Base-by-base conservation (phyloP, 257 asterid genomes). In the Solanum ossicruentum region DNA sequence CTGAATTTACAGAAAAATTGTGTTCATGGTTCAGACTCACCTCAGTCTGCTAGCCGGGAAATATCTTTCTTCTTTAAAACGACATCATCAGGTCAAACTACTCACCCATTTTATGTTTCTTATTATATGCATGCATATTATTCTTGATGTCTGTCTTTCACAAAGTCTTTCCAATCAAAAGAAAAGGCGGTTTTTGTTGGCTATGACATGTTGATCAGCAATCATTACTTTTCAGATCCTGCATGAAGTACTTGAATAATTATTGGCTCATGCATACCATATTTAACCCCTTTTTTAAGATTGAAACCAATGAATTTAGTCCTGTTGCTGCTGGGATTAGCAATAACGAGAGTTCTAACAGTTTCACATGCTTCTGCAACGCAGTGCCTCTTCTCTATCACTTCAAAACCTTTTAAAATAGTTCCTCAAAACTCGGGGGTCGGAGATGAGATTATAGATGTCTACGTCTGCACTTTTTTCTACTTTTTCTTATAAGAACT, bases 1-100 rank as follows among this genome's bases (percentile, higher is more conserved):
- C 47, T 91, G 82, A 88, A 90, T 92, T 82, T 81, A 63, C 88
- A 91, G 85, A 89, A 90, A 84, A 95, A 95, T 88, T 95, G 98
- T 83, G 95, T 95, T 85, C 98, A 95, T 32, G 98, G 97, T 77
- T 95, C 98, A 21, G 98, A 95, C 90, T 95, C 97, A 55, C 93
- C 89, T 63, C 88, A 86, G 84, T 92, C 98, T 88, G 97, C 98
- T 41, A 87, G 89, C 66, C 91, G 93, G 89, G 98, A 94, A 90
- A 93, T 90, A 91, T 87, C 89, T 1, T 91, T 93, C 86, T 94
- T 95, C 93, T 91, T 92, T 85, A 87, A 88, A 84, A 85, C 85
- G 75, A 77, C 92, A 54, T 81, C 89, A 84, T 83, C 95, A 88
- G 98, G 98, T 95, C 87, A 90, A 87, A 56, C 10, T 36, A 16